These are phyloP conservation scores for Sporothrix euskadiensis DNA, from an alignment of 2,329 filamentous ascomycete species.

Conservation along the genomic window DNA sequence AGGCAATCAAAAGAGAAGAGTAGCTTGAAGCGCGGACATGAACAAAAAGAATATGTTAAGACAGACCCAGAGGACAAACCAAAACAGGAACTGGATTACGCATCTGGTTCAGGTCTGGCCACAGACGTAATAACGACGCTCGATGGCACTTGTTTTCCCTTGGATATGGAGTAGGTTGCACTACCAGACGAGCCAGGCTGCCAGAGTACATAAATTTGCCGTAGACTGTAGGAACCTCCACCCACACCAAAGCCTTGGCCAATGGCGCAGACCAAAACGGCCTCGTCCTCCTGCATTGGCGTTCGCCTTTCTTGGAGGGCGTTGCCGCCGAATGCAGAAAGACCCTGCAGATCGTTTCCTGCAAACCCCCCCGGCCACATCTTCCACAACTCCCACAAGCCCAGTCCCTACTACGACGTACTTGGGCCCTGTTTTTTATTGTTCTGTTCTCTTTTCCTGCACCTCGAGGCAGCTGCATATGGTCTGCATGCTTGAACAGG, in stretches of 20 bases:
- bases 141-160: neutral
- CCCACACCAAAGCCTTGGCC: neutral
- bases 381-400: too few species aligned
- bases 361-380: neutral
- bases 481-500: neutral
- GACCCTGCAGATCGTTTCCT: conserved; percentile 16
- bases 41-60: neutral
- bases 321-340: neutral
- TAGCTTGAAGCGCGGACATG: neutral
- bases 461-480: neutral
- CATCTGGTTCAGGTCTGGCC: neutral
- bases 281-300: neutral
- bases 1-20: neutral
- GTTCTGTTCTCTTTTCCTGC: neutral
- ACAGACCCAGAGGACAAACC: neutral
- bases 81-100: neutral
- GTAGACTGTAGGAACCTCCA: neutral
- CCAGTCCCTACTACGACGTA: neutral
- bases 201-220: neutral
- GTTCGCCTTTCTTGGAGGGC: neutral
- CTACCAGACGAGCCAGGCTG: too few species aligned
- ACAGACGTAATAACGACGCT: conserved; percentile 6
- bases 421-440: neutral
- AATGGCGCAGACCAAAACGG: neutral
- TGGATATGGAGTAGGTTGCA: neutral